These are phyloP conservation scores for Cladosporium sp. DNA, from an alignment of 2,329 filamentous ascomycete species.

Conservation along the genomic window DNA sequence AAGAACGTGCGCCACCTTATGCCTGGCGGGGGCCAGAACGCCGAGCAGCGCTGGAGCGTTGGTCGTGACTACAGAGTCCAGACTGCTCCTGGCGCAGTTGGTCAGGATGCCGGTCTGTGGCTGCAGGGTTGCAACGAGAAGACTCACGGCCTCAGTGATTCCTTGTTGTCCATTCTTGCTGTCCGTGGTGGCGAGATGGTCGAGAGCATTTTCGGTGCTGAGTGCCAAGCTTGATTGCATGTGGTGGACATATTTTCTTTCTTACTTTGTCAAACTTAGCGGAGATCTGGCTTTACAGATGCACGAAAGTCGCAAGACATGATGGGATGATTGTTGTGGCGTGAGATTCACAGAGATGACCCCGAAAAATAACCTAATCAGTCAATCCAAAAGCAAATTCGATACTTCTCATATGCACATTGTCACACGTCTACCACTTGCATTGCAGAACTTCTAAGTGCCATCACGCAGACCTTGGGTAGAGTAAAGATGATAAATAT, in stretches of 20 bases:
- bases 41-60: constrained; percentile 55
- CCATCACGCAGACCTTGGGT: no score
- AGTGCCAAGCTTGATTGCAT: not conserved
- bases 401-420: not conserved
- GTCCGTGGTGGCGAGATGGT: constrained; percentile 36
- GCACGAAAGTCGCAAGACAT: not conserved
- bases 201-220: constrained; percentile 32
- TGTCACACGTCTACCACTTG: no score
- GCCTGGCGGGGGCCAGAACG: constrained; percentile 47
- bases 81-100: constrained; percentile 65
- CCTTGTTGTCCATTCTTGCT: constrained; percentile 34
- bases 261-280: not conserved
- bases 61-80: constrained; percentile 73
- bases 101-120: constrained; percentile 75
- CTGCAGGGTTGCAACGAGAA: constrained; percentile 91
- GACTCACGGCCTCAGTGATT: constrained; percentile 71
- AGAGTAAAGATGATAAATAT: no score
- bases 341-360: not conserved
- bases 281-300: not conserved
- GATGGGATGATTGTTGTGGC: not conserved
- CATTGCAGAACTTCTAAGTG: no score
- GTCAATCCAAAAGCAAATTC: not conserved
- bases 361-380: not conserved
- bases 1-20: constrained; percentile 62
- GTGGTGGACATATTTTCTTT: not conserved